phyloP scores from a whole-genome alignment of 495 filamentous ascomycete species.

The Xylaria castorea region DNA sequence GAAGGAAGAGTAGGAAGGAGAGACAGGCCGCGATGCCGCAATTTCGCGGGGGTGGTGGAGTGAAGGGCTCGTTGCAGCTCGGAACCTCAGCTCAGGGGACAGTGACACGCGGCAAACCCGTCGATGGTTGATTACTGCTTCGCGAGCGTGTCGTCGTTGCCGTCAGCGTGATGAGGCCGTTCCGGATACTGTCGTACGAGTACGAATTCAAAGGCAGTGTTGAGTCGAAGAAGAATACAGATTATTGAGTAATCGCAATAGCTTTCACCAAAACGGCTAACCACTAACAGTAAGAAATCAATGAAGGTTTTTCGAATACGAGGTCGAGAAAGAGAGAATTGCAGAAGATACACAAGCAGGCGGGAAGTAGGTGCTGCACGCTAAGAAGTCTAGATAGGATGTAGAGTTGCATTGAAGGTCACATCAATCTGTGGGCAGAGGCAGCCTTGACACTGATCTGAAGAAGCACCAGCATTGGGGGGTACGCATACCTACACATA shows the following conservation, averaged over 20 bases:
- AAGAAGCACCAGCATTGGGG: slow-evolving; percentile 5
- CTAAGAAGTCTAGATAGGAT: neutral
- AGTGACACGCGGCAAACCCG: slow-evolving; percentile 15
- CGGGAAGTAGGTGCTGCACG: slow-evolving; percentile 7
- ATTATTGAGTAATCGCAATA: neutral
- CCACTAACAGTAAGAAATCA: neutral
- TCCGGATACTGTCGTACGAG: neutral
- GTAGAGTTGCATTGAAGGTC: slow-evolving; percentile 11
- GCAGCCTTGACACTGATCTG: neutral
- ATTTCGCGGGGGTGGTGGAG: slow-evolving; percentile 16
- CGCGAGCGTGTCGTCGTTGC: slow-evolving; percentile 15
- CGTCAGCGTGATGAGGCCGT: neutral
- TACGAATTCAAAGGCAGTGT: slow-evolving; percentile 1
- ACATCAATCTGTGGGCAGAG: slow-evolving; percentile 6
- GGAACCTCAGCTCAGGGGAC: slow-evolving; percentile 18
- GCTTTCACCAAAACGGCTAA: neutral
- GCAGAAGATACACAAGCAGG: neutral
- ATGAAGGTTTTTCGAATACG: slow-evolving; percentile 13
- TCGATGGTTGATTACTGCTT: slow-evolving; percentile 7
- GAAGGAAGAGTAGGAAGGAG: neutral
- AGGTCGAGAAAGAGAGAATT: slow-evolving; percentile 6
- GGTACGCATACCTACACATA: neutral
- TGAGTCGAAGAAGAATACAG: neutral
- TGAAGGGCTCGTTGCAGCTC: slow-evolving; percentile 1
- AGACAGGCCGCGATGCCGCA: neutral